These are phyloP conservation scores for Thalassiosira mediterranea DNA, from an alignment of 352 stramenopile species.

Conservation along the genomic window DNA sequence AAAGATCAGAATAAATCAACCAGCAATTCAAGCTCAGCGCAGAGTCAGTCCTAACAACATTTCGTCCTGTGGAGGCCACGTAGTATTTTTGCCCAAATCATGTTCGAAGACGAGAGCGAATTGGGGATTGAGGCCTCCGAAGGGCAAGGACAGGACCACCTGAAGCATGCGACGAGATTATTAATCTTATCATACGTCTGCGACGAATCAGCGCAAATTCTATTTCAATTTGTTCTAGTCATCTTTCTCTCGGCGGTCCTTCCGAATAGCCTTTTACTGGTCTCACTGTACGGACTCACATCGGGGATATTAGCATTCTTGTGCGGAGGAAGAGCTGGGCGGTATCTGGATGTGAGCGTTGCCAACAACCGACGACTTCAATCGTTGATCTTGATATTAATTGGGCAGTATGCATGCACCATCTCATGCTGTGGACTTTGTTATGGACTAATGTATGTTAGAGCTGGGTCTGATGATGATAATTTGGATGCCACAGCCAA, in stretches of 20 bases:
- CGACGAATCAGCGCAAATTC: too few species aligned
- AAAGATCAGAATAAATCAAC: too few species aligned
- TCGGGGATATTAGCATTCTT: neutral
- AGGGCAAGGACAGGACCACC: too few species aligned
- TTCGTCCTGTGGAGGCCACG: too few species aligned
- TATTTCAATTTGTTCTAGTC: constrained; percentile 7
- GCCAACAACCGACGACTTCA: constrained; percentile 12
- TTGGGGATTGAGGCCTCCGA: too few species aligned
- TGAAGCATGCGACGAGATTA: too few species aligned
- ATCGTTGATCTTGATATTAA: neutral
- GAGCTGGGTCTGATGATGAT: neutral
- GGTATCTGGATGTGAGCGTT: neutral
- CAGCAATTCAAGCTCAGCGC: too few species aligned
- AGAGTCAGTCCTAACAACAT: too few species aligned
- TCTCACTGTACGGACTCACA: constrained; percentile 5
- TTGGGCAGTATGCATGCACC: constrained; percentile 1
- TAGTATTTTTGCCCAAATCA: too few species aligned
- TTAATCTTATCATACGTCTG: too few species aligned
- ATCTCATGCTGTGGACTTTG: constrained; percentile 3
- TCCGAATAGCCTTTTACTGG: neutral
- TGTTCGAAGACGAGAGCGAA: too few species aligned
- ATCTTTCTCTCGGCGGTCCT: constrained; percentile 1
- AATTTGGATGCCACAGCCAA: neutral
- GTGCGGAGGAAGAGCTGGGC: neutral
- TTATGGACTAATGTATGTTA: too few species aligned